phyloP scores from a whole-genome alignment of 495 filamentous ascomycete genomes.

The Trichoderma orchidacearum region DNA sequence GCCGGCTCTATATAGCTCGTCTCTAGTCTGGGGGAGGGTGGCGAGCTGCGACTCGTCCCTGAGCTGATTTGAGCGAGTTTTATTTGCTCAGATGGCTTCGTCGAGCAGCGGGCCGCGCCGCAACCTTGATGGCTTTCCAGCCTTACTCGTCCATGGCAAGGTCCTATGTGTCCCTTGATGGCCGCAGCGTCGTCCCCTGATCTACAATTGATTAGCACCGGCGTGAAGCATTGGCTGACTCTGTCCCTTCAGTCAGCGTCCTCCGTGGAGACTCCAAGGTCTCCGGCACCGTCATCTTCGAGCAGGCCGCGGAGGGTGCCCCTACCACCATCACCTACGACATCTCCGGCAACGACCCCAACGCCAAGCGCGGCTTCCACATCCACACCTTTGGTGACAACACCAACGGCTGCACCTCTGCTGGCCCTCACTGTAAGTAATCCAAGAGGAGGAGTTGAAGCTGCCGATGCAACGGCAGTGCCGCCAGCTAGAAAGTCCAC shows the following conservation, averaged over 20 bases:
- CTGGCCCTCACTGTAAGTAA: conserved; percentile 83
- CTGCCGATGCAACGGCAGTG: not conserved
- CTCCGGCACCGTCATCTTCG: conserved; percentile 83
- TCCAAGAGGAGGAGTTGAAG: too few species aligned
- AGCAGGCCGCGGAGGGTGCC: conserved; percentile 67
- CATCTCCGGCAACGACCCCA: conserved; percentile 84
- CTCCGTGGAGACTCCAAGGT: conserved; percentile 94
- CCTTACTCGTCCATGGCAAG: not conserved
- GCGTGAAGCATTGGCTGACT: not conserved
- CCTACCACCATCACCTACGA: conserved; percentile 84
- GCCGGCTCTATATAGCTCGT: not conserved
- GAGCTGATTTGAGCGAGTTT: conserved; percentile 11
- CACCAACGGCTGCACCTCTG: conserved; percentile 98
- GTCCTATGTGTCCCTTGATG: conserved; percentile 15
- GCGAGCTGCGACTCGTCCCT: not conserved
- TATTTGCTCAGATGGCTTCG: not conserved
- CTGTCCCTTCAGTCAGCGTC: conserved; percentile 57
- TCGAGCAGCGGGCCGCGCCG: not conserved
- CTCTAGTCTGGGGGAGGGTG: not conserved
- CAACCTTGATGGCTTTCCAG: not conserved
- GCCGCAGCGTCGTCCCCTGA: conserved; percentile 4
- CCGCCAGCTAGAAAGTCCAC: not conserved
- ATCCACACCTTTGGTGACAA: conserved; percentile 99
- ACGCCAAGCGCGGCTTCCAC: conserved; percentile 93
- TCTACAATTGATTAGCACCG: not conserved